A percentile compares a stretch with the other conserved stretches of the same genome.
These are phyloP conservation scores for Oryza longistaminata DNA, from an alignment of 176 grass and related monocot species.

Conservation along the genomic window DNA sequence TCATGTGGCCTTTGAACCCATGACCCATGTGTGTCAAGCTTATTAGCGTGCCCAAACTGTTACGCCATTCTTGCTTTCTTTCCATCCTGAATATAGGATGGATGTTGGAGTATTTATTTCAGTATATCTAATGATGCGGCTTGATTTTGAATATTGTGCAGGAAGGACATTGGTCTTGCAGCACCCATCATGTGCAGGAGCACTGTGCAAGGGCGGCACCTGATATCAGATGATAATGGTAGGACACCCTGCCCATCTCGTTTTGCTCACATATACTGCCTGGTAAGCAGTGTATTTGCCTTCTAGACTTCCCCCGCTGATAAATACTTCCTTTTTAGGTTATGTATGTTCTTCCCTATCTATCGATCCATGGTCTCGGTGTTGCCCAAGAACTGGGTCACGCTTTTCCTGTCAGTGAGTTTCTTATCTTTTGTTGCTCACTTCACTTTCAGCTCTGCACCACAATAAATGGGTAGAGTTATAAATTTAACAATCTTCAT, in stretches of 20 bases:
- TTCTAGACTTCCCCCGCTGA: background rate
- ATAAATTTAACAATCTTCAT: constrained; percentile 29
- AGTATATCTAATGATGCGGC: background rate
- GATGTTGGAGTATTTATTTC: background rate
- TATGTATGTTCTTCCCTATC: constrained; percentile 80
- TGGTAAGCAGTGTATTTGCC: background rate
- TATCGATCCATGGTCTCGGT: constrained; percentile 64
- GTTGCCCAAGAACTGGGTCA: constrained; percentile 61
- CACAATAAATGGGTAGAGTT: background rate
- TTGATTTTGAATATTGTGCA: constrained; percentile 34
- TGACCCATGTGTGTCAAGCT: background rate
- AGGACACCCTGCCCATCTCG: constrained; percentile 14
- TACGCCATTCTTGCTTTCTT: background rate
- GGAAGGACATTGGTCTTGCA: constrained; percentile 71
- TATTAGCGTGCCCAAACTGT: background rate
- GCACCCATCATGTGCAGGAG: constrained; percentile 57
- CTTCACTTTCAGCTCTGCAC: background rate
- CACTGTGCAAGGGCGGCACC: constrained; percentile 82
- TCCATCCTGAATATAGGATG: constrained; percentile 2
- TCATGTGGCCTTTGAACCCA: background rate
- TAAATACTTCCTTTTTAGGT: constrained; percentile 51
- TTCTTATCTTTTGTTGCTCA: constrained; percentile 27
- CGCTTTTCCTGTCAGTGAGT: constrained; percentile 95
- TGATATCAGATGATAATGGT: constrained; percentile 94
- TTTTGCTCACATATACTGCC: background rate